Evolutionary conservation across 345 rosid species (phyloP).

Genomic region (Passiflora organensis): DNA sequence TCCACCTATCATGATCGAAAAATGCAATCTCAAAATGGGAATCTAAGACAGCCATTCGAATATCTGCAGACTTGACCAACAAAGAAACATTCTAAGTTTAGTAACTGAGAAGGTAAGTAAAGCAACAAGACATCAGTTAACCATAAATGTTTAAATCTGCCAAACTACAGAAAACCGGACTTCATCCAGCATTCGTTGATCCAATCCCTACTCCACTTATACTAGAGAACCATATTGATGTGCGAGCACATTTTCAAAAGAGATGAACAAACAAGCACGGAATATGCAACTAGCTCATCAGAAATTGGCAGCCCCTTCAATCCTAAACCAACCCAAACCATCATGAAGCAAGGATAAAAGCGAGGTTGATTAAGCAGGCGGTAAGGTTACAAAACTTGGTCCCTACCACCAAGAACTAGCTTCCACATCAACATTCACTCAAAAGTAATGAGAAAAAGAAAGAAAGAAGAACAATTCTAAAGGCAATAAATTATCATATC

Average conservation of each 20-base stretch:
- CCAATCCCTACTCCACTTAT: too few species aligned
- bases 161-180: too few species aligned
- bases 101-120: background rate
- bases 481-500: slow-evolving; percentile 19
- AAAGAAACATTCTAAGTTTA: slow-evolving; percentile 3
- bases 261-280: too few species aligned
- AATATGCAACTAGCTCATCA: too few species aligned
- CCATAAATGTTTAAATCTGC: too few species aligned
- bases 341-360: slow-evolving; percentile 1
- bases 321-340: too few species aligned
- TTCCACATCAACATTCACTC: slow-evolving; percentile 22
- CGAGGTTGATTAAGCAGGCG: slow-evolving; percentile 13
- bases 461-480: slow-evolving; percentile 1
- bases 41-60: background rate
- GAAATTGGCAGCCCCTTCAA: too few species aligned
- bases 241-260: too few species aligned
- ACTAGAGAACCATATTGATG: too few species aligned
- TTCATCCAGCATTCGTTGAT: too few species aligned
- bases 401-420: slow-evolving; percentile 15
- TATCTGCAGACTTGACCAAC: background rate
- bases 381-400: slow-evolving; percentile 11
- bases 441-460: background rate
- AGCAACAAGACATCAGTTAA: too few species aligned
- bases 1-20: background rate
- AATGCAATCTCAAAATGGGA: slow-evolving; percentile 2